These are phyloP conservation scores for Fraxinus xanthoxyloides DNA, from an alignment of 305 asterid genomes.

Conservation along the genomic window DNA sequence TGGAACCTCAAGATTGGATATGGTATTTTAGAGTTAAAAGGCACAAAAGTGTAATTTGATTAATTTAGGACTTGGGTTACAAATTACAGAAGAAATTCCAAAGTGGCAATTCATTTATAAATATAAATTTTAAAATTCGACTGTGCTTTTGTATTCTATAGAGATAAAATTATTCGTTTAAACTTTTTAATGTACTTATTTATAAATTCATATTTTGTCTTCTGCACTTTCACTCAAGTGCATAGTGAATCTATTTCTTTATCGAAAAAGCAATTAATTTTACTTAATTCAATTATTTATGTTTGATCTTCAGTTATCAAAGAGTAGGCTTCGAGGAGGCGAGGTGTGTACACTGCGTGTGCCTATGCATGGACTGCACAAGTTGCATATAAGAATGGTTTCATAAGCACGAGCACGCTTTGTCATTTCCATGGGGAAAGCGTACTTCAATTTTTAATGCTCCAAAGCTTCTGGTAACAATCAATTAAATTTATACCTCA, in stretches of 20 bases:
- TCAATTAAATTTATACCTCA: neutral
- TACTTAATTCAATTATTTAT: neutral
- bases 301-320: neutral
- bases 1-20: neutral
- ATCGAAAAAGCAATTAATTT: neutral
- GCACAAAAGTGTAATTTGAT: neutral
- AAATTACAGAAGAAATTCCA: no score
- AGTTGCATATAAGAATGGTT: neutral
- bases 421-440: neutral
- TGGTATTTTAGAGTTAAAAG: no score
- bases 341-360: neutral
- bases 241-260: neutral
- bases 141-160: neutral
- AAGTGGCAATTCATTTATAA: neutral
- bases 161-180: neutral
- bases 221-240: neutral
- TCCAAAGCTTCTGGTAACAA: neutral
- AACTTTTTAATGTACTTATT: no score
- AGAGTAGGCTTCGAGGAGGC: neutral
- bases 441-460: neutral
- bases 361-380: neutral
- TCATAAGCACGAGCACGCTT: neutral
- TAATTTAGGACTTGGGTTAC: no score
- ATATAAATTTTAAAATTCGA: no score
- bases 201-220: neutral